These are phyloP conservation scores for Nadsonia commutata DNA, from an alignment of 1,139 yeast species.

Conservation along the genomic window DNA sequence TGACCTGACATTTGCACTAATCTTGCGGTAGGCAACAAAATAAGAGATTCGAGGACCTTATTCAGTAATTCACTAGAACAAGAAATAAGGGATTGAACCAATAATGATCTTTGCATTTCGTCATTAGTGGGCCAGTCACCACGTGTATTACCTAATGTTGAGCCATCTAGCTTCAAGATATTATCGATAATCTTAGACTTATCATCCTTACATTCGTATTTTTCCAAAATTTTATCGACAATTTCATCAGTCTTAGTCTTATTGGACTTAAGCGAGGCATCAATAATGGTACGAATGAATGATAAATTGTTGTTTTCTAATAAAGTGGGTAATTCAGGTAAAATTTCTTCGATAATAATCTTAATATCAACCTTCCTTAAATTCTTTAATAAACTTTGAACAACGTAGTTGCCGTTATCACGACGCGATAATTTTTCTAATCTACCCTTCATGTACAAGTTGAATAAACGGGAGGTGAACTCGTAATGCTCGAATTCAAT, in stretches of 20 bases:
- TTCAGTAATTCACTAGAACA: slow-evolving; percentile 48
- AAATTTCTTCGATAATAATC: slow-evolving; percentile 49
- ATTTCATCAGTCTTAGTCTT: slow-evolving; percentile 55
- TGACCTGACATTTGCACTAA: slow-evolving; percentile 64
- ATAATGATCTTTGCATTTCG: slow-evolving; percentile 67
- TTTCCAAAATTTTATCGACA: slow-evolving; percentile 41
- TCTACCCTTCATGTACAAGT: slow-evolving; percentile 58
- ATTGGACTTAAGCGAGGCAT: slow-evolving; percentile 43
- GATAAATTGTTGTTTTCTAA: slow-evolving; percentile 51
- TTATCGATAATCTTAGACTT: slow-evolving; percentile 45
- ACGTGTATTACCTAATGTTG: slow-evolving; percentile 67
- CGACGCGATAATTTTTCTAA: slow-evolving; percentile 59
- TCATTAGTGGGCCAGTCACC: slow-evolving; percentile 91
- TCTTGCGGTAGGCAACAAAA: slow-evolving; percentile 43
- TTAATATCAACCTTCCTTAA: slow-evolving; percentile 46
- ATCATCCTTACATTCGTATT: slow-evolving; percentile 32
- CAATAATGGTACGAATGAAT: slow-evolving; percentile 52
- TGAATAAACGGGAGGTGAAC: slow-evolving; percentile 56
- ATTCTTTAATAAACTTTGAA: slow-evolving; percentile 49
- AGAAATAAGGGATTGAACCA: slow-evolving; percentile 45
- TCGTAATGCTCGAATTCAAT: slow-evolving; percentile 48
- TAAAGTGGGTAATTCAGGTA: slow-evolving; percentile 51
- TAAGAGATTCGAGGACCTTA: slow-evolving; percentile 44
- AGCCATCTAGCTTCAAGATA: slow-evolving; percentile 44
- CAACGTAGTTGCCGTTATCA: slow-evolving; percentile 73